phyloP scores from a whole-genome alignment of 139 green algal genomes.

The Chlorella sp. region DNA sequence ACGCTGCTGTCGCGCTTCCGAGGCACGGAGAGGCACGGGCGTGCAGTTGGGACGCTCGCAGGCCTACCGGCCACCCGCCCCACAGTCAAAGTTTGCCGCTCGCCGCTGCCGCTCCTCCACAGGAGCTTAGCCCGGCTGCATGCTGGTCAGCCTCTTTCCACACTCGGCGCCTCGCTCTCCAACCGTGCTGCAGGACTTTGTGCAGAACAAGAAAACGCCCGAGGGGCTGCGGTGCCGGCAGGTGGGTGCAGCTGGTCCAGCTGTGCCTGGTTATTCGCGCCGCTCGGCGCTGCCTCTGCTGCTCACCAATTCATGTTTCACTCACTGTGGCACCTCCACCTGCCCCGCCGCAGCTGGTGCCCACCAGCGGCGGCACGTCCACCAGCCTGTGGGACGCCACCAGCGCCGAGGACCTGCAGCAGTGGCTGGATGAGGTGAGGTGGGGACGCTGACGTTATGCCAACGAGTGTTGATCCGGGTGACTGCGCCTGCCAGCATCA shows the following conservation, averaged over 20 bases:
- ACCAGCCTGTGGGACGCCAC: slow-evolving; percentile 29
- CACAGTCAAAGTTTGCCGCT: neutral
- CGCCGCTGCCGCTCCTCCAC: neutral
- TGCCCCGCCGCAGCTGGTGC: slow-evolving; percentile 8
- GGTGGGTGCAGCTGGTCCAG: neutral
- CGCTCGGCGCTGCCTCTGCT: neutral
- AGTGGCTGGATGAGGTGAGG: slow-evolving; percentile 33
- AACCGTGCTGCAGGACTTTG: neutral
- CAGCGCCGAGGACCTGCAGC: slow-evolving; percentile 9
- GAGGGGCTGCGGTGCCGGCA: neutral
- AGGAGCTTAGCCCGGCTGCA: neutral
- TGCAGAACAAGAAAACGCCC: neutral
- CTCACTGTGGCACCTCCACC: too few relatives aligned
- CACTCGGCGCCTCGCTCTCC: too few relatives aligned
- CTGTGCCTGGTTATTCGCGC: neutral
- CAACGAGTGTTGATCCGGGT: neutral
- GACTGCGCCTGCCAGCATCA: neutral
- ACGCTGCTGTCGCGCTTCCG: neutral
- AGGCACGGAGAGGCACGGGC: too few relatives aligned
- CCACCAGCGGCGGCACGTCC: slow-evolving; percentile 4
- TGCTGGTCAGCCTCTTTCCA: too few relatives aligned
- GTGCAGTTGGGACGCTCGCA: neutral
- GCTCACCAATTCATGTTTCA: neutral
- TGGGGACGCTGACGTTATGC: neutral
- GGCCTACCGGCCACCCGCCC: too few relatives aligned